Evolutionary conservation across 2,329 filamentous ascomycete species (phyloP).

Genomic region (Aspergillus ustus): DNA sequence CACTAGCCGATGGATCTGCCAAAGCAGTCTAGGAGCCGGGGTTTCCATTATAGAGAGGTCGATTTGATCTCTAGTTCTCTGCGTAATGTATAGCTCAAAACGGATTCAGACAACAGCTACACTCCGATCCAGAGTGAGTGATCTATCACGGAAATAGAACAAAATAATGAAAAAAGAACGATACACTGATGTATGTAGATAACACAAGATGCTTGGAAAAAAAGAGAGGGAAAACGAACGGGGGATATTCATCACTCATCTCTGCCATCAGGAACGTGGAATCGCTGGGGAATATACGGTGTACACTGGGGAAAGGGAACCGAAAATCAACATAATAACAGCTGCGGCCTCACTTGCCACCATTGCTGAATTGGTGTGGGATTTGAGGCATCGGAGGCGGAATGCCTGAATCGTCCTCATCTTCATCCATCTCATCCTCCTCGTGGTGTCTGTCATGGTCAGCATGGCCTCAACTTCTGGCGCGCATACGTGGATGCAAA

Average conservation of each 20-base stretch:
- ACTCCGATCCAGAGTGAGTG: background rate
- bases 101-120: background rate
- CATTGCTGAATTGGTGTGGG: conserved; percentile 35
- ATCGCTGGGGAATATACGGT: conserved; percentile 33
- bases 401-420: conserved; percentile 54
- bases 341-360: conserved; percentile 23
- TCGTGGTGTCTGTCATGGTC: conserved; percentile 61
- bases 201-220: conserved; percentile 11
- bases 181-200: conserved; percentile 3
- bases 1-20: background rate
- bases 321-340: background rate
- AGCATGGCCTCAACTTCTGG: background rate
- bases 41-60: background rate
- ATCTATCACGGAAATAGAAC: conserved; percentile 5
- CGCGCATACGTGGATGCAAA: background rate
- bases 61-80: background rate
- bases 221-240: background rate
- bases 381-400: conserved; percentile 41
- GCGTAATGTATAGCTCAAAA: background rate
- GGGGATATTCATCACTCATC: conserved; percentile 9
- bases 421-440: conserved; percentile 64
- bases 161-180: background rate
- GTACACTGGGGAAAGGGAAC: conserved; percentile 5
- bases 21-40: background rate
- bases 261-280: conserved; percentile 1